Evolutionary conservation across 805 yeast species (phyloP), one percentile per base, ranked within the genome.

Genomic region (Sugiyamaella smithiae): DNA sequence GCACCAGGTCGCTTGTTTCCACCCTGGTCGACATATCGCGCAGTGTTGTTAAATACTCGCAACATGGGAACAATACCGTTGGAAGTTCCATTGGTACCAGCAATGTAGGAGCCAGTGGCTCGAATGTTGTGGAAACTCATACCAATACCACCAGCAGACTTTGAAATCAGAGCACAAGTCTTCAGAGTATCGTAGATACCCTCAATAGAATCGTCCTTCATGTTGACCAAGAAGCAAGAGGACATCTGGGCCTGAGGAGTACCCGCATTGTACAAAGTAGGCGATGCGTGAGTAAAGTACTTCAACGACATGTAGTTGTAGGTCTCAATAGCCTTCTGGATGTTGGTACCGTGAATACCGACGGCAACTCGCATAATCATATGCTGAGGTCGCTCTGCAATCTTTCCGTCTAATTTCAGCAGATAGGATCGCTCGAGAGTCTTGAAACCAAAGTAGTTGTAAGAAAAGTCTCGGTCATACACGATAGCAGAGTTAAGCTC

Each of bases 1-100:
- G 99, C 99, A 54, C 98, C 98, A 0, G 99, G 99, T 62, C 99
- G 76, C 69, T 90, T 90, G 71, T 91, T 91, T 48, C 98, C 98
- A 54, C 99, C 99, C 74, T 91, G 99, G 62, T 91, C 98, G 36
- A 91, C 98, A 63, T 90, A 91, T 59, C 97, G 80, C 16, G 99
- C 98, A 22, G 98, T 89, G 69, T 88, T 85, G 73, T 91, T 91
- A 72, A 83, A 91, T 7, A 91, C 98, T 58, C 96, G 81, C 23
- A 91, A 72, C 97, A 91, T 89, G n/a, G 99, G 99, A 36, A 90
- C 84, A 43, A 91, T 70, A 32, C 99, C 99, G 59, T 83, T 88
- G 1, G 97, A 88, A 8, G 86, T 81, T 46, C 98, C 99, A 64
- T 88, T 88, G 5, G 97, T 83, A 49, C 96, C 95, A 22, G 95